Evolutionary conservation across 1,284 basidiomycete species (phyloP).

Genomic region (Thecaphora frezii): DNA sequence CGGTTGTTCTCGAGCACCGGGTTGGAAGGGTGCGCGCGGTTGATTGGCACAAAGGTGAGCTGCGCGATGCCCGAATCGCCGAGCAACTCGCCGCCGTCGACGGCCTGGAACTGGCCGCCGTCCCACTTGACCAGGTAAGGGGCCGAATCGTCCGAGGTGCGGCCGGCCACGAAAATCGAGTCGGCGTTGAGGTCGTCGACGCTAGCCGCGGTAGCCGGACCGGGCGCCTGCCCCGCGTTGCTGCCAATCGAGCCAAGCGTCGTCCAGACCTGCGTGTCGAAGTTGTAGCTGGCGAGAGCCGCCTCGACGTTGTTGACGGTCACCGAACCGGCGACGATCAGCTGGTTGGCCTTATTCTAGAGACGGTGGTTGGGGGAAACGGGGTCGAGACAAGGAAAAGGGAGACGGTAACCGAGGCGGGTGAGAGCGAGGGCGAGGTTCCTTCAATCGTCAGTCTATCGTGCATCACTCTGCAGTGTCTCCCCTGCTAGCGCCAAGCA

Average conservation of each 20-base stretch:
- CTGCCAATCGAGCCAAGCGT: slow-evolving; percentile 74
- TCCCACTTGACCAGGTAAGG: slow-evolving; percentile 50
- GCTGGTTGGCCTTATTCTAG: slow-evolving; percentile 30
- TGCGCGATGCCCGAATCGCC: slow-evolving; percentile 74
- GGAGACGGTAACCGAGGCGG: neutral
- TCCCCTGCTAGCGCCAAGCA: too few relatives aligned
- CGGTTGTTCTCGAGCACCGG: slow-evolving; percentile 78
- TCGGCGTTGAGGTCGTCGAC: slow-evolving; percentile 78
- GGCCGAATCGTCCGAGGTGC: slow-evolving; percentile 45
- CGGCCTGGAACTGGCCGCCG: slow-evolving; percentile 24
- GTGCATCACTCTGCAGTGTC: too few relatives aligned
- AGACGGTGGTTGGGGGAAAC: neutral
- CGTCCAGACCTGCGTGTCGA: slow-evolving; percentile 65
- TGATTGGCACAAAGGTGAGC: slow-evolving; percentile 83
- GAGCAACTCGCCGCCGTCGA: slow-evolving; percentile 55
- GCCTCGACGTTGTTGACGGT: slow-evolving; percentile 67
- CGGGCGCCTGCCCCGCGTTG: slow-evolving; percentile 69
- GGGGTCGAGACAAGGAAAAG: neutral
- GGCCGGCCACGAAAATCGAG: slow-evolving; percentile 87
- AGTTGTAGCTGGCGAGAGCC: slow-evolving; percentile 73
- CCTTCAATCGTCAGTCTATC: too few relatives aligned
- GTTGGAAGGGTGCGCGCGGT: slow-evolving; percentile 70
- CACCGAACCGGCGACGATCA: slow-evolving; percentile 69
- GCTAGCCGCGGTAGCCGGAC: slow-evolving; percentile 83
- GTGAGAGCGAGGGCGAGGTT: neutral